Evolutionary conservation across 2,329 filamentous ascomycete species (phyloP).

Genomic region (Apiospora aurea): DNA sequence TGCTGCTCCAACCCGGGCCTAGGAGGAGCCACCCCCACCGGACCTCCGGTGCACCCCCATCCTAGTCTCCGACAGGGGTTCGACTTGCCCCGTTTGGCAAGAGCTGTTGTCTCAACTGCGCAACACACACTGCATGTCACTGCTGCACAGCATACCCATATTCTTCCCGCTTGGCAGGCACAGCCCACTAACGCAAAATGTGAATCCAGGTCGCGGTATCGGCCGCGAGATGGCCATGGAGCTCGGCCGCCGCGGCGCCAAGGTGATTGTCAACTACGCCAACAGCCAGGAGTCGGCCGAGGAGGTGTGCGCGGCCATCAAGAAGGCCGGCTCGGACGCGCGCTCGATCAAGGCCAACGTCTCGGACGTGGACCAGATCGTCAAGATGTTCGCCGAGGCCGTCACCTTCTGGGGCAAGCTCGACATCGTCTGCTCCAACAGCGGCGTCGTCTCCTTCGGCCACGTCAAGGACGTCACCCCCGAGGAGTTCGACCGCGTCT

Average conservation of each 20-base stretch:
- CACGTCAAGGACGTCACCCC: slow-evolving; percentile 72
- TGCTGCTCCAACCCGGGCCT: neutral
- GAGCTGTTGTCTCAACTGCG: neutral
- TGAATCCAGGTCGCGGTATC: slow-evolving; percentile 63
- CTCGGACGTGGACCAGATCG: slow-evolving; percentile 67
- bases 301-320: slow-evolving; percentile 70
- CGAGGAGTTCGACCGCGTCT: slow-evolving; percentile 76
- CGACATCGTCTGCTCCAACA: slow-evolving; percentile 75
- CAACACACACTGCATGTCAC: slow-evolving; percentile 28
- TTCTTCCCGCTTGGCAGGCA: neutral
- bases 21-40: slow-evolving; percentile 25
- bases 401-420: slow-evolving; percentile 70
- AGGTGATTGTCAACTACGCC: slow-evolving; percentile 72
- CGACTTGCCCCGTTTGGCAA: neutral
- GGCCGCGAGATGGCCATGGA: slow-evolving; percentile 71
- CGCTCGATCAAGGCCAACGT: slow-evolving; percentile 74
- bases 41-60: slow-evolving; percentile 22
- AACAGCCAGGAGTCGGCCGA: slow-evolving; percentile 70
- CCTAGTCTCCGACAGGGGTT: neutral
- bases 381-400: slow-evolving; percentile 68
- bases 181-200: slow-evolving; percentile 27
- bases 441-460: slow-evolving; percentile 72
- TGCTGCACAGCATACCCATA: slow-evolving; percentile 23
- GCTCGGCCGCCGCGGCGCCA: slow-evolving; percentile 69
- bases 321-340: slow-evolving; percentile 67